Conservation (phyloP, 345 rosid genomes). For the Acer saccharum region DNA sequence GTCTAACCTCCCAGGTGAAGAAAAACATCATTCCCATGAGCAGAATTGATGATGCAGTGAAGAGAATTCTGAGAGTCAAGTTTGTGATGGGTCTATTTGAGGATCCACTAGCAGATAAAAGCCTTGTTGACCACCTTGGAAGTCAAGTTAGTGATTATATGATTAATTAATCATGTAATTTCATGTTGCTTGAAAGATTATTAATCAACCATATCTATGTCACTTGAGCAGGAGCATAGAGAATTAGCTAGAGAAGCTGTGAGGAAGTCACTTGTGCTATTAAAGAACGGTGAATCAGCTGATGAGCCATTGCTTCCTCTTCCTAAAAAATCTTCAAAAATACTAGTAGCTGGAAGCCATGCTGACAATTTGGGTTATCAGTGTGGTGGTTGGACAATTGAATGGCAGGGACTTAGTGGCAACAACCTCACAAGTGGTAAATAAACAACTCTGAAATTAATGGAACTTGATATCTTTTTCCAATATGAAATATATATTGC, state of each 20-base stretch:
- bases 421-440: no score
- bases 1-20: constrained; percentile 47
- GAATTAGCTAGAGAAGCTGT: constrained; percentile 77
- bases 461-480: no score
- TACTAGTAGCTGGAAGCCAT: constrained; percentile 65
- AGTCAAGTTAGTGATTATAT: constrained; percentile 34
- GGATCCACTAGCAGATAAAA: constrained; percentile 42
- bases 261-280: constrained; percentile 72
- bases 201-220: neutral
- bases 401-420: constrained; percentile 57
- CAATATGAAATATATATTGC: neutral
- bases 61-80: constrained; percentile 68
- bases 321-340: constrained; percentile 52
- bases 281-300: constrained; percentile 56
- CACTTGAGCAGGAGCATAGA: constrained; percentile 56
- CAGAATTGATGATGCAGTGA: constrained; percentile 70
- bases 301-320: constrained; percentile 57
- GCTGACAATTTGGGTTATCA: constrained; percentile 74
- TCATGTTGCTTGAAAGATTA: neutral
- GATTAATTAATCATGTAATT: neutral
- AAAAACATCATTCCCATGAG: constrained; percentile 52
- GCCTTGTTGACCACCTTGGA: constrained; percentile 49
- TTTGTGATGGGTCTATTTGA: constrained; percentile 69
- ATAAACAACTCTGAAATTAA: no score
- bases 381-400: constrained; percentile 76